Percentiles rank a stretch among this genome's conserved stretches.
Evolutionary conservation across 495 filamentous ascomycete species (phyloP).

Genomic region (Echria macrotheca): DNA sequence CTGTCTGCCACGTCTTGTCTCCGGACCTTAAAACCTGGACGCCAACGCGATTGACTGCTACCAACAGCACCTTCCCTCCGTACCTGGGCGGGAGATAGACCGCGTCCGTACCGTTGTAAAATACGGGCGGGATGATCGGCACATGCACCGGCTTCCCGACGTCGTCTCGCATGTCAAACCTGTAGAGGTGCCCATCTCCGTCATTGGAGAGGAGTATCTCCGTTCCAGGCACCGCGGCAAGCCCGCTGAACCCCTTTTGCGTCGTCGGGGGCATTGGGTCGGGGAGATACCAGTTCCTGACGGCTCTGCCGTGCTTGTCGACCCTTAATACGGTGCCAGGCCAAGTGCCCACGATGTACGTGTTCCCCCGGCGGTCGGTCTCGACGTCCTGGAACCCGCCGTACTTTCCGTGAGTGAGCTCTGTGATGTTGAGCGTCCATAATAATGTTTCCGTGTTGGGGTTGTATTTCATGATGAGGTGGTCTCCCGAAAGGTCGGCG

Average conservation of each 20-base stretch:
- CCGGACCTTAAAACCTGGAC: conserved; percentile 31
- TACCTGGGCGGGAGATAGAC: conserved; percentile 34
- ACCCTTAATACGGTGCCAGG: conserved; percentile 27
- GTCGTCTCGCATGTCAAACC: conserved; percentile 25
- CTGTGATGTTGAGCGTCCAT: conserved; percentile 29
- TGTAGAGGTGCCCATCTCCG: conserved; percentile 25
- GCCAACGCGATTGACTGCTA: conserved; percentile 19
- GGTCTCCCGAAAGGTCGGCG: conserved; percentile 24
- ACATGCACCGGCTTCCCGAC: conserved; percentile 20
- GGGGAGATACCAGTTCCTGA: conserved; percentile 27
- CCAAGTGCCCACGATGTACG: conserved; percentile 31
- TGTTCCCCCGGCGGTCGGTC: conserved; percentile 26
- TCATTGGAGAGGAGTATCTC: conserved; percentile 28
- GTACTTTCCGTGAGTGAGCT: conserved; percentile 18
- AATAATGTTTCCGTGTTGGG: conserved; percentile 9
- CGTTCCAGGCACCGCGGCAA: conserved; percentile 24
- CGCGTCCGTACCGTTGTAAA: conserved; percentile 24
- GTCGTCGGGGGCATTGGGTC: conserved; percentile 13
- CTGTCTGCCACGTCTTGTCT: conserved; percentile 29
- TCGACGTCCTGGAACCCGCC: conserved; percentile 33
- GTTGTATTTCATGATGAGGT: conserved; percentile 24
- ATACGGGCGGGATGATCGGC: conserved; percentile 12
- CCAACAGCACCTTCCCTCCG: conserved; percentile 28
- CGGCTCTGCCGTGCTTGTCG: conserved; percentile 18
- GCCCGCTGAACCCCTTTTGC: conserved; percentile 24